Evolutionary conservation across 1,284 basidiomycete species (phyloP).

Genomic region (Peniophora sp.): DNA sequence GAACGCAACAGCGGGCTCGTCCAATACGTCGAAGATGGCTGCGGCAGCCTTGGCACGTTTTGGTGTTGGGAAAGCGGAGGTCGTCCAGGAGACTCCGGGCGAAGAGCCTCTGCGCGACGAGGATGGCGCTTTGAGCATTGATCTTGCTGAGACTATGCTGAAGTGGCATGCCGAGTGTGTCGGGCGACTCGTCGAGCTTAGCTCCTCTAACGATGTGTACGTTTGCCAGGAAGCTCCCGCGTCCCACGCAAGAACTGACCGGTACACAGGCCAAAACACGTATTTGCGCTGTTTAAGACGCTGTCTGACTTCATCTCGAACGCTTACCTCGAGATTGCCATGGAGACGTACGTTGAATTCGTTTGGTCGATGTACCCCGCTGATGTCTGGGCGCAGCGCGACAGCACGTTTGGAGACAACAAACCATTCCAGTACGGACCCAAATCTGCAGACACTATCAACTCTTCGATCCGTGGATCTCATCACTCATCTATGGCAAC

Average conservation of each 20-base stretch:
- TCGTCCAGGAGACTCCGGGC: slow-evolving; percentile 40
- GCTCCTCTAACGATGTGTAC: slow-evolving; percentile 74
- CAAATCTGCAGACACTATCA: slow-evolving; percentile 63
- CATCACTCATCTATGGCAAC: slow-evolving; percentile 94
- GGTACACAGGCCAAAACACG: slow-evolving; percentile 76
- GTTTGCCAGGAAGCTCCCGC: slow-evolving; percentile 26
- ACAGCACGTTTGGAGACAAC: slow-evolving; percentile 63
- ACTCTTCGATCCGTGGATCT: slow-evolving; percentile 79
- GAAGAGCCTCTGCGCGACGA: slow-evolving; percentile 73
- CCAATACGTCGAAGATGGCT: slow-evolving; percentile 57
- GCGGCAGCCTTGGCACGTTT: slow-evolving; percentile 78
- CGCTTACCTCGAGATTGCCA: slow-evolving; percentile 84
- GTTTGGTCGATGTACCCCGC: not conserved
- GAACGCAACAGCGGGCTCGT: slow-evolving; percentile 44
- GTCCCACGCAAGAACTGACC: slow-evolving; percentile 3
- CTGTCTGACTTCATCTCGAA: slow-evolving; percentile 85
- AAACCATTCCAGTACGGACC: slow-evolving; percentile 70
- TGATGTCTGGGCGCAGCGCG: slow-evolving; percentile 39
- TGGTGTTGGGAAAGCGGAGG: slow-evolving; percentile 57
- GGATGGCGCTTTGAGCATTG: slow-evolving; percentile 73
- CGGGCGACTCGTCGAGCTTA: slow-evolving; percentile 87
- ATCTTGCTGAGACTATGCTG: slow-evolving; percentile 81
- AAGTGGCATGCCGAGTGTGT: slow-evolving; percentile 96
- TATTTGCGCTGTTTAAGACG: slow-evolving; percentile 78
- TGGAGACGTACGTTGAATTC: slow-evolving; percentile 71